Evolutionary conservation across 2,329 filamentous ascomycete species (phyloP), one percentile per base, ranked within the genome.

Genomic region (Monosporascus sp.): DNA sequence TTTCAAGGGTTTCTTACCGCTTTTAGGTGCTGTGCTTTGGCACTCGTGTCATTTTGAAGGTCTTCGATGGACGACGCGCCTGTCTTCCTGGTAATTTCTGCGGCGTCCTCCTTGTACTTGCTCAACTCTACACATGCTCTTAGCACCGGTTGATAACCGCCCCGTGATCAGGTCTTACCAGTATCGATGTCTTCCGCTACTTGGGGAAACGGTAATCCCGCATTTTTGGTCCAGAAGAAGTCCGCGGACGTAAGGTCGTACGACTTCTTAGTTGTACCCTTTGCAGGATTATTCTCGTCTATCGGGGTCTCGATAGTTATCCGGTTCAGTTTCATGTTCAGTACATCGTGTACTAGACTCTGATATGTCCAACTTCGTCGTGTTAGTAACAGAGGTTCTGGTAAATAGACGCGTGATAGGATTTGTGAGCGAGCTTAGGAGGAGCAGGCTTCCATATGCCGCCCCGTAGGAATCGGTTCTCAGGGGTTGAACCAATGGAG

Each of bases 211-310:
- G 94, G 93, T 20, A 90, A 79, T 7, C 88, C 84, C 1, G 94
- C 90, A 68, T 99, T 97, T 68, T 90, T 90, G 56, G 86, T 82
- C 94, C 94, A 99, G 75, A 99, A 99, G 70, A 95, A 97, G 70
- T 99, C 94, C 58, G 84, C 94, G 31, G 90, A 80, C 35, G 84
- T 93, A 41, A 99, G 75, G 65, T 99, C 94, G 65, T 97, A 99
- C 0, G 88, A 82, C 69, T 93, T 93, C 70, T 94, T 96, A 1
- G 84, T 85, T n/a, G 77, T 81, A 0, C 88, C 88, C 66, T 87
- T 92, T 27, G 81, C 76, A 0, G 87, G 85, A 58, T 90, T 87
- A 39, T 79, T 78, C 58, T 95, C 89, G 57, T 97, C 92, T 8
- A 85, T 76, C 5, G 89, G 86, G 0, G 87, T 85, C 66, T 96